Conservation (phyloP, 2,329 filamentous ascomycete genomes). For the Fusarium sambucinum region DNA sequence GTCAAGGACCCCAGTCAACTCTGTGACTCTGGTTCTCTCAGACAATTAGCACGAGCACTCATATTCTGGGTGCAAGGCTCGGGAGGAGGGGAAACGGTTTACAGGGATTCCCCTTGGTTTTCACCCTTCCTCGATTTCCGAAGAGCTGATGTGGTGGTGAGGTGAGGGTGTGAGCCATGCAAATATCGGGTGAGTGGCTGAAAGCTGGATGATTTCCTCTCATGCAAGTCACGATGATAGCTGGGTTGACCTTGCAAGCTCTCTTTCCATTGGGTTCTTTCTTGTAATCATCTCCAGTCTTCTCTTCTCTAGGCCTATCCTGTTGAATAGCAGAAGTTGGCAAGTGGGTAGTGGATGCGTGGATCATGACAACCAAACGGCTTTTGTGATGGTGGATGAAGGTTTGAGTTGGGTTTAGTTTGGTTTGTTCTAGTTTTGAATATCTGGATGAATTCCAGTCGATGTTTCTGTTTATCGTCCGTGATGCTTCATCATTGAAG, state of each 20-base stretch:
- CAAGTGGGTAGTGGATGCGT: neutral
- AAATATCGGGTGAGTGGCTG: constrained; percentile 20
- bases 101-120: neutral
- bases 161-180: constrained; percentile 17
- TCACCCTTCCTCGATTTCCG: constrained; percentile 15
- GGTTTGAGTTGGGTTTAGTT: constrained; percentile 7
- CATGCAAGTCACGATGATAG: constrained; percentile 40
- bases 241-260: constrained; percentile 8
- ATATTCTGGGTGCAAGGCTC: constrained; percentile 4
- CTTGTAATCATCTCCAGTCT: neutral
- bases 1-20: constrained; percentile 28
- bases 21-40: constrained; percentile 43
- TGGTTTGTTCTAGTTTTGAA: constrained; percentile 28
- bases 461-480: neutral
- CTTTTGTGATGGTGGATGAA: constrained; percentile 29
- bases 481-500: neutral
- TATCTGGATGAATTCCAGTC: constrained; percentile 14
- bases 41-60: constrained; percentile 32
- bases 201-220: constrained; percentile 27
- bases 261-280: constrained; percentile 1
- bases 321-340: neutral
- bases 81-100: constrained; percentile 1
- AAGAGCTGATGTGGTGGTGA: constrained; percentile 13
- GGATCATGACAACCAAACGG: neutral
- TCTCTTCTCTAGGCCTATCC: neutral